Base-by-base conservation (phyloP, 2,329 filamentous ascomycete genomes). In the Hymenoscyphus occultus region DNA sequence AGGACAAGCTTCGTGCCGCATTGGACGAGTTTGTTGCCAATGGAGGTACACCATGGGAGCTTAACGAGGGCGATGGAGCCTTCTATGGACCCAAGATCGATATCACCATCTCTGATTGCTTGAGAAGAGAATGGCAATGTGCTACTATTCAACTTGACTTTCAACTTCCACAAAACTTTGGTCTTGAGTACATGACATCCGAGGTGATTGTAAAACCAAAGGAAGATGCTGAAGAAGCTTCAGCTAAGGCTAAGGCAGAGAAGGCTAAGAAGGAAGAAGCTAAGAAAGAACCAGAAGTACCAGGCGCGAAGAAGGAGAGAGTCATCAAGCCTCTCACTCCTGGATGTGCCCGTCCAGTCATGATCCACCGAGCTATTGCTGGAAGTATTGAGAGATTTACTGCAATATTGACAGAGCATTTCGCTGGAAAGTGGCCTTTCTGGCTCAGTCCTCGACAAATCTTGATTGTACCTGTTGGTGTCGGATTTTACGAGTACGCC, bases 81-180 rank as follows among this genome's bases (percentile, higher is more conserved):
- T 99, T 98, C 80, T 99, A 99, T 77, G 95, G 95, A 1, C 95
- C 95, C 61, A 99, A 99, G 86, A 97, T 98, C 72, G 95, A 99
- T 74, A 95, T 99, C 75, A 96, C 92, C 67, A 93, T 99, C 74
- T 89, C 88, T 61, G 94, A 97, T 78, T 92, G 92, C 57, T 82
- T 97, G 71, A 87, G 88, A 78, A 86, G 93, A 76, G 91, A 93
- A 66, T 91, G 88, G 81, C 91, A 96, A 78, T 96, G 92, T 74
- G 92, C 94, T 72, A 98, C 94, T 13, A 96, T 98, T 71, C 94
- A 98, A 80, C 86, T 96, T 63, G 92, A 96, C 77, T 96, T 96
- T 81, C 90, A 97, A 75, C 85, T 91, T 22, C 90, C 90, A 1
- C 83, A 90, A 72, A 93, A 93, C 77, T 97, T 97, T 79, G 90